Evolutionary conservation across 2,329 filamentous ascomycete species (phyloP).

Genomic region (Aspergillus nomiae): DNA sequence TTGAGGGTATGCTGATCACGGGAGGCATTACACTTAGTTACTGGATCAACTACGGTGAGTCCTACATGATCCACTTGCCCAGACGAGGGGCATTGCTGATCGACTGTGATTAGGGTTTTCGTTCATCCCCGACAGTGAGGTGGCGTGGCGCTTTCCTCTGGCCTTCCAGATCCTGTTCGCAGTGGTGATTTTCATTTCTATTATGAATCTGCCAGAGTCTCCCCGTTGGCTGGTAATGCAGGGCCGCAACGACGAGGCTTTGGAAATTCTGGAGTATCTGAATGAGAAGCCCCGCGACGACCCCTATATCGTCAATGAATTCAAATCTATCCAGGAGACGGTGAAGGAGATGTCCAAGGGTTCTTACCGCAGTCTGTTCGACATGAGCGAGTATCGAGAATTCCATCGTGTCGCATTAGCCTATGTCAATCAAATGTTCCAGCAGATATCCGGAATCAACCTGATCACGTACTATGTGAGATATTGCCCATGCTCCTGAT

Average conservation of each 20-base stretch:
- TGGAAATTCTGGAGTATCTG: conserved; percentile 50
- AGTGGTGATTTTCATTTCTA: conserved; percentile 51
- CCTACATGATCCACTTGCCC: conserved; percentile 41
- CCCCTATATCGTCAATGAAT: conserved; percentile 50
- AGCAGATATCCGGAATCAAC: conserved; percentile 49
- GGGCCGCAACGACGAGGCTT: conserved; percentile 55
- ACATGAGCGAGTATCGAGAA: conserved; percentile 58
- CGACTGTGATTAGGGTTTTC: conserved; percentile 36
- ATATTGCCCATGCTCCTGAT: conserved; percentile 39
- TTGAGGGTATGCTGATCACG: conserved; percentile 55
- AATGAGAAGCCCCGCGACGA: conserved; percentile 45
- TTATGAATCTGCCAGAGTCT: conserved; percentile 57
- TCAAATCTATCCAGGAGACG: conserved; percentile 55
- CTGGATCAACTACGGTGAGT: conserved; percentile 55
- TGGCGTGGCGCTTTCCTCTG: conserved; percentile 58
- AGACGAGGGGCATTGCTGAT: neutral
- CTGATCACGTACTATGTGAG: conserved; percentile 46
- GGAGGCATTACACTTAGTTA: conserved; percentile 54
- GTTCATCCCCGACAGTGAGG: conserved; percentile 50
- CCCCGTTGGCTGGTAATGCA: conserved; percentile 62
- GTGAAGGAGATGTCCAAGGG: conserved; percentile 52
- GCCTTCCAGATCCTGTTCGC: conserved; percentile 61
- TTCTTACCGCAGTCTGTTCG: conserved; percentile 61
- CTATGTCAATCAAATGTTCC: conserved; percentile 61
- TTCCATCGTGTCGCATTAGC: conserved; percentile 58